Evolutionary conservation across 1,139 yeast species (phyloP).

Genomic region (Blastobotrys indianensis): DNA sequence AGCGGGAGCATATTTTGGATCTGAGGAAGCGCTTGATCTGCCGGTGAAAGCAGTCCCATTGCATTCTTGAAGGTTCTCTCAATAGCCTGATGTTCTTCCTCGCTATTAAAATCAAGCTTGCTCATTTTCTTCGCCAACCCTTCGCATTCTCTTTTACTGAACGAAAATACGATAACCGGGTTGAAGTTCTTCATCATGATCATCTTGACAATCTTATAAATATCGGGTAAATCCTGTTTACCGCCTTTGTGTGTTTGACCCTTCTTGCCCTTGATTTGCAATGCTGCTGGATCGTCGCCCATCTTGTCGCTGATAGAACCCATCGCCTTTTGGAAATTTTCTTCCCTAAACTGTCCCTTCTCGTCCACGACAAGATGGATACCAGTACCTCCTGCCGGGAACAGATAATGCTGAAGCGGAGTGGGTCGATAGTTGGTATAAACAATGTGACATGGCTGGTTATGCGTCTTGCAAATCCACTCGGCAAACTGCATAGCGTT

Average conservation of each 20-base stretch:
- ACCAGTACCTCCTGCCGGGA: constrained; percentile 97
- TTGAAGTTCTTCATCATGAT: constrained; percentile 92
- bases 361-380: constrained; percentile 97
- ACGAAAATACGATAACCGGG: constrained; percentile 96
- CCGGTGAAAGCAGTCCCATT: constrained; percentile 75
- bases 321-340: constrained; percentile 97
- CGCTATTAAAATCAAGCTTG: constrained; percentile 84
- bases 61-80: constrained; percentile 88
- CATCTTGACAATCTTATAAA: constrained; percentile 95
- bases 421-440: constrained; percentile 98
- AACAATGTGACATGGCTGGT: constrained; percentile 97
- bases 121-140: constrained; percentile 90
- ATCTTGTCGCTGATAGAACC: constrained; percentile 74
- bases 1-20: constrained; percentile 85
- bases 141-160: constrained; percentile 95
- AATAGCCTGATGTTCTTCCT: constrained; percentile 85
- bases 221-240: constrained; percentile 64
- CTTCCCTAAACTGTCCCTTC: constrained; percentile 92
- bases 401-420: constrained; percentile 92
- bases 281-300: constrained; percentile 77
- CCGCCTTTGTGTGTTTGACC: constrained; percentile 91
- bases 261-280: constrained; percentile 42
- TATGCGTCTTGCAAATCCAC: constrained; percentile 93
- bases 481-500: constrained; percentile 98
- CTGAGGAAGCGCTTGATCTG: constrained; percentile 89